phyloP scores from a whole-genome alignment of 2,329 filamentous ascomycete species.

The Monosporascus sp. region DNA sequence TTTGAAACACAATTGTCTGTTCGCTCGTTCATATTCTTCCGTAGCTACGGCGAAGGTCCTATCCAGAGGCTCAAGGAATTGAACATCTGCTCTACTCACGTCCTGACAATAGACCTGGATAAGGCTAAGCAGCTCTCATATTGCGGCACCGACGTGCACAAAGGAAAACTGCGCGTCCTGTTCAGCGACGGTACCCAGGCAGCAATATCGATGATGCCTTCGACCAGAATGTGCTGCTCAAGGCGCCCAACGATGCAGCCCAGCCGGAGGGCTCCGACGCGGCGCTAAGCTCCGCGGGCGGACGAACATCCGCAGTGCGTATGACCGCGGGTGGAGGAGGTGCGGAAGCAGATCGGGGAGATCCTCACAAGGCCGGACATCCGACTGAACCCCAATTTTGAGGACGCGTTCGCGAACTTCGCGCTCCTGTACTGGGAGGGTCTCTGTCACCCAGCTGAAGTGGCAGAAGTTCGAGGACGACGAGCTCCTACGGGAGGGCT shows the following conservation, averaged over 20 bases:
- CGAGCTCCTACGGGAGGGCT: conserved; percentile 43
- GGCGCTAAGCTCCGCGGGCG: conserved; percentile 31
- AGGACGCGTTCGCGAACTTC: conserved; percentile 34
- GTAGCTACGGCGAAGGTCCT: conserved; percentile 40
- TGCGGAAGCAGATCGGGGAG: conserved; percentile 31
- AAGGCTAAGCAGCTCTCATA: conserved; percentile 37
- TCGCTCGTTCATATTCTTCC: neutral
- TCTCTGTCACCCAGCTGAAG: conserved; percentile 34
- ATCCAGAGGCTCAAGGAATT: conserved; percentile 36
- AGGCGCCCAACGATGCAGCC: conserved; percentile 42
- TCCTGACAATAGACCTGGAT: conserved; percentile 43
- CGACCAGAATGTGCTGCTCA: conserved; percentile 30
- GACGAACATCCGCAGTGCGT: conserved; percentile 36
- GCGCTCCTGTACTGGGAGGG: conserved; percentile 39
- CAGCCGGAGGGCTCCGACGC: conserved; percentile 18
- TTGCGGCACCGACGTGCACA: conserved; percentile 37
- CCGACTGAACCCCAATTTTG: conserved; percentile 43
- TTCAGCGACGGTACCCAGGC: conserved; percentile 40
- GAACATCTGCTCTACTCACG: conserved; percentile 36
- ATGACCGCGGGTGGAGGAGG: conserved; percentile 37
- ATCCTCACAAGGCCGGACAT: conserved; percentile 35
- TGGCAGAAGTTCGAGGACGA: conserved; percentile 42
- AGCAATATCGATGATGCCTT: conserved; percentile 39
- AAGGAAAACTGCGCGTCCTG: conserved; percentile 43
- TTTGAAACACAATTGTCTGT: neutral